Percentiles rank a stretch among this genome's conserved stretches.
Conservation (phyloP, 768 basidiomycete genomes). For the Suillus cothurnatus region DNA sequence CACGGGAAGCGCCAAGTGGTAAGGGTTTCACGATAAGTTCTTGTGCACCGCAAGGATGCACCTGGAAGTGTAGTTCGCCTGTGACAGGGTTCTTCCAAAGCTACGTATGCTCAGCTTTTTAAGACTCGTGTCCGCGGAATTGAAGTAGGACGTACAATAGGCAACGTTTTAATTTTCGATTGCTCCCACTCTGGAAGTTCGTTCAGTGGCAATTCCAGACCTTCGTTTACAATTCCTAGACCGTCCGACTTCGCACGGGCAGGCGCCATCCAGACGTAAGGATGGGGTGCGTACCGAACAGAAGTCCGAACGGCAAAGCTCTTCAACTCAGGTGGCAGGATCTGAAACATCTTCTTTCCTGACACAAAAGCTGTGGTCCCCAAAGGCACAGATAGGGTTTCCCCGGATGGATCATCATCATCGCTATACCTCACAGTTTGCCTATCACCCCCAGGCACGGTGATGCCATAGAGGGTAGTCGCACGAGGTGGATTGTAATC, state of each 20-base stretch:
- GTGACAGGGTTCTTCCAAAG: conserved; percentile 94
- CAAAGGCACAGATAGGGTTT: conserved; percentile 78
- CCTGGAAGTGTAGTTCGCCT: conserved; percentile 81
- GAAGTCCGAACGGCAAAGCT: conserved; percentile 75
- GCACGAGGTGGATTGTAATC: conserved; percentile 78
- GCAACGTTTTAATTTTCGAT: conserved; percentile 68
- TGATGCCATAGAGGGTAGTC: conserved; percentile 82
- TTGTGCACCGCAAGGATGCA: conserved; percentile 78
- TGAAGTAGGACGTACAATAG: conserved; percentile 46
- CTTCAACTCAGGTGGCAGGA: conserved; percentile 71
- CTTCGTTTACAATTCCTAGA: conserved; percentile 80
- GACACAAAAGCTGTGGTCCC: conserved; percentile 87
- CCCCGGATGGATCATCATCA: conserved; percentile 80
- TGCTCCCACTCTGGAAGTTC: conserved; percentile 87
- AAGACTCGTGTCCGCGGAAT: background rate
- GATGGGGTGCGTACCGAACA: conserved; percentile 83
- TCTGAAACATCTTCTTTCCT: conserved; percentile 83
- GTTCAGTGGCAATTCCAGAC: conserved; percentile 61
- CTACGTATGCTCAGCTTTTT: conserved; percentile 37
- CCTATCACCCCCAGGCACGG: conserved; percentile 61
- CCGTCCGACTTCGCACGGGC: conserved; percentile 76
- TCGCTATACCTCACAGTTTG: conserved; percentile 64
- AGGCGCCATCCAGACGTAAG: conserved; percentile 90
- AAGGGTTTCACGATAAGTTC: conserved; percentile 76
- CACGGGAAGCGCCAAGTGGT: conserved; percentile 55